Evolutionary conservation across 805 yeast species (phyloP).

Genomic region (Danielia oregonensis): DNA sequence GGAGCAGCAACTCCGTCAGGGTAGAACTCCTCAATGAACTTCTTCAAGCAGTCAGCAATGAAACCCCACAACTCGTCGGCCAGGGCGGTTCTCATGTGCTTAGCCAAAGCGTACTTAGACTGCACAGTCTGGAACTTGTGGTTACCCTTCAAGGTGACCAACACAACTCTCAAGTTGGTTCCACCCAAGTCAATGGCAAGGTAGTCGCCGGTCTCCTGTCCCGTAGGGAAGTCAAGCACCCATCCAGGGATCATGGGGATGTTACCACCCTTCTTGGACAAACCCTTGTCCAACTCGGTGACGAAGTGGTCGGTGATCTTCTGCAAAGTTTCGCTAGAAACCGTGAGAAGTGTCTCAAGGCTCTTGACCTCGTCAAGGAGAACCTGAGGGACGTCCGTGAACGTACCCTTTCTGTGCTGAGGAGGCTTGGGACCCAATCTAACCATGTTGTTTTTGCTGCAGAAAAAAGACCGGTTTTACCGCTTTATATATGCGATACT

Average conservation of each 20-base stretch:
- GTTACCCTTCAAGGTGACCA: conserved; percentile 79
- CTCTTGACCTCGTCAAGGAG: conserved; percentile 55
- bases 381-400: conserved; percentile 60
- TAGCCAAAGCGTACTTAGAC: conserved; percentile 80
- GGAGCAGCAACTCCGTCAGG: conserved; percentile 61
- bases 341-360: conserved; percentile 60
- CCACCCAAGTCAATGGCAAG: conserved; percentile 97
- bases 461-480: conserved; percentile 1
- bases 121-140: conserved; percentile 82
- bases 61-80: conserved; percentile 78
- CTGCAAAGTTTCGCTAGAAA: conserved; percentile 56
- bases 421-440: conserved; percentile 82
- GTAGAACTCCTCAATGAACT: conserved; percentile 62
- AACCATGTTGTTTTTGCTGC: conserved; percentile 48
- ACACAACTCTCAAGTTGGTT: conserved; percentile 89
- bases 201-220: conserved; percentile 84
- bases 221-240: conserved; percentile 93
- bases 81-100: conserved; percentile 69
- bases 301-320: conserved; percentile 73
- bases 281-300: conserved; percentile 76
- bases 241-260: conserved; percentile 97
- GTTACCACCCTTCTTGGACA: conserved; percentile 70
- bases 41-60: conserved; percentile 75
- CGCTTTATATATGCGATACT: conserved; percentile 1
- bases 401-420: conserved; percentile 66